Base-by-base conservation (phyloP, 768 basidiomycete species). In the Russula compacta region DNA sequence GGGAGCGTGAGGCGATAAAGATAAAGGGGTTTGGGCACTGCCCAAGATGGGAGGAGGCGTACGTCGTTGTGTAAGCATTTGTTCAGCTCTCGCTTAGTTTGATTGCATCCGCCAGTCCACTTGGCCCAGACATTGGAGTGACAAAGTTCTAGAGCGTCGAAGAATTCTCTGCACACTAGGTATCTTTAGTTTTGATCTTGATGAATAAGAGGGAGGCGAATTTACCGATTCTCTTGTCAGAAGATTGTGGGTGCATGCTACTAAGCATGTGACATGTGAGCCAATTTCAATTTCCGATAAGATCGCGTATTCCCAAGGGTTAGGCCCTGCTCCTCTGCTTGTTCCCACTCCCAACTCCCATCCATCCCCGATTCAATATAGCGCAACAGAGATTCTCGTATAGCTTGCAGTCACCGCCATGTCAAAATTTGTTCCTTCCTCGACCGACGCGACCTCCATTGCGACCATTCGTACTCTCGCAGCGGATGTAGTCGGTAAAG, bases 401-500 rank as follows among this genome's bases (percentile, higher is more conserved):
- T 47, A 29, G 12, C 29, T 24, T 21, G 12, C 3, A 12, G 4
- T 52, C 48, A 56, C 51, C 44, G 7, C 58, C 69, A 79, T 79
- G 79, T 70, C 79, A 58, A 67, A 53, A 0, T 80, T 79, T 69
- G 64, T 61, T 46, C 58, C 73, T 46, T 64, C 73, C 17, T 50
- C 67, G 61, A 65, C 77, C 54, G 89, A 91, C 70, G 77, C 81
- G 62, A 69, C 78, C 59, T 78, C 83, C 67, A 77, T 89, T 66
- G 81, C 84, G 58, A 87, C 87, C 58, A 90, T 89, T 73, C 84
- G 88, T 61, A 81, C 83, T 44, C 83, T 91, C 63, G 84, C 87
- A 58, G 86, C 82, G 40, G 87, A 87, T 76, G 79, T 85, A 67
- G 88, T 90, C 50, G 84, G 75, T 66, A 89, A 92, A 76, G 88